Conservation (phyloP, 2,329 filamentous ascomycete species). For the Nemania diffusa region DNA sequence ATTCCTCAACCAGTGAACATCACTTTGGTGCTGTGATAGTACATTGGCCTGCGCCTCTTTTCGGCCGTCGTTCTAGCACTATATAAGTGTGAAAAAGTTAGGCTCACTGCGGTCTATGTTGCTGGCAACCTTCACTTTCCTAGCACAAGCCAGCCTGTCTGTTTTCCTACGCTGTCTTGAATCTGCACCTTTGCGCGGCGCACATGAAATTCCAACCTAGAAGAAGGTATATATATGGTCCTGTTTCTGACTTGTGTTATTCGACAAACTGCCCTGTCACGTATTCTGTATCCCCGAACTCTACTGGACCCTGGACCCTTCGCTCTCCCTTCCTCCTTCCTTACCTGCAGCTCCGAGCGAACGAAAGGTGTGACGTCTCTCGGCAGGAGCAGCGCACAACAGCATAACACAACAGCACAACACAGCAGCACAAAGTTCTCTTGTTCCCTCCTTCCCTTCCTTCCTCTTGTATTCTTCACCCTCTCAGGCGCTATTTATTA, state of each 20-base stretch:
- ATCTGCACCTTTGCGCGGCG: neutral
- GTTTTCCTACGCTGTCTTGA: neutral
- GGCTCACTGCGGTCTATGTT: no score
- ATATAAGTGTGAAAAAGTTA: no score
- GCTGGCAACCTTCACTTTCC: no score
- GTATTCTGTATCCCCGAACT: neutral
- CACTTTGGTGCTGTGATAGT: no score
- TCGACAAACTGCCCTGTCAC: neutral
- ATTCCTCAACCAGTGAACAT: no score
- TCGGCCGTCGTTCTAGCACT: no score
- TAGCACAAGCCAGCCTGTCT: no score
- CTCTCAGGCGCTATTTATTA: neutral
- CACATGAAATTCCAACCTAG: neutral
- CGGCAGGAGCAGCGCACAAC: no score
- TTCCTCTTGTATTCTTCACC: neutral
- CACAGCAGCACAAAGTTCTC: no score
- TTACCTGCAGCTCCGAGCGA: neutral
- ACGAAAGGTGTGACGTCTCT: neutral
- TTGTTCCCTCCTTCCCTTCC: no score
- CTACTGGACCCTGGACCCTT: neutral
- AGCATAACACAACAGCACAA: no score
- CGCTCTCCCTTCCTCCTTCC: neutral
- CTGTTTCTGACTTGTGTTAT: neutral
- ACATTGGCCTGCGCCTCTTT: no score
- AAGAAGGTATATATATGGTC: neutral